Evolutionary conservation across 805 yeast genomes (phyloP), one percentile per base, ranked within the genome.

Genomic region (Yarrowia divulgata): DNA sequence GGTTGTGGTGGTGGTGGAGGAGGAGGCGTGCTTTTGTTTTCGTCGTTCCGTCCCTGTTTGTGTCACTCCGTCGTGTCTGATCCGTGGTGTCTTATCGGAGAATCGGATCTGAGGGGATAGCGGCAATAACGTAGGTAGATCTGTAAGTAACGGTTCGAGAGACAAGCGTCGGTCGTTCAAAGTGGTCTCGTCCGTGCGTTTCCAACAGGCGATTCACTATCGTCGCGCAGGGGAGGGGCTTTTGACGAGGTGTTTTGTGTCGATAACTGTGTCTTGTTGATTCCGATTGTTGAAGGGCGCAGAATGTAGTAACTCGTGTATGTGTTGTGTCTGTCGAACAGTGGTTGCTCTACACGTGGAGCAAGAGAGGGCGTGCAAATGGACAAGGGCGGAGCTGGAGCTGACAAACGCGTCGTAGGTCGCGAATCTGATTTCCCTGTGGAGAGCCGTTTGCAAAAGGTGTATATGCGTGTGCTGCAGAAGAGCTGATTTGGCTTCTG

Each of bases 391-490:
- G 43, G 10, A 23, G 13, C 34, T 13, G 34, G 19, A 3, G 29
- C 29, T 23, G 19, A 43, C 7, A 34, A 35, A 54, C 60, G 60
- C 60, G 58, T 52, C 43, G 29, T 10, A 37, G 58, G 54, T 16
- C 55, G 55, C 55, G 39, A 34, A 34, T 29, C 55, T 8, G 12
- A 23, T 23, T 23, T 23, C 29, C 10, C 10, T 10, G 35, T 23
- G 29, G 29, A 23, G 48, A 19, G 57, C 46, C 48, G 37, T 16
- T 9, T 14, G 48, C 45, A 37, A 39, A 39, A 16, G 63, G 48
- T 40, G 63, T 37, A 14, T 54, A 57, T 57, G 63, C 48, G 48
- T 57, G 37, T 40, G 63, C 63, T 57, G 63, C 63, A 57, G 29
- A 23, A 23, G 29, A 42, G 46, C 48, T 29, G 63, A 57, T 57